Evolutionary conservation across 2,329 filamentous ascomycete species (phyloP).

Genomic region (Fusarium irregulare): DNA sequence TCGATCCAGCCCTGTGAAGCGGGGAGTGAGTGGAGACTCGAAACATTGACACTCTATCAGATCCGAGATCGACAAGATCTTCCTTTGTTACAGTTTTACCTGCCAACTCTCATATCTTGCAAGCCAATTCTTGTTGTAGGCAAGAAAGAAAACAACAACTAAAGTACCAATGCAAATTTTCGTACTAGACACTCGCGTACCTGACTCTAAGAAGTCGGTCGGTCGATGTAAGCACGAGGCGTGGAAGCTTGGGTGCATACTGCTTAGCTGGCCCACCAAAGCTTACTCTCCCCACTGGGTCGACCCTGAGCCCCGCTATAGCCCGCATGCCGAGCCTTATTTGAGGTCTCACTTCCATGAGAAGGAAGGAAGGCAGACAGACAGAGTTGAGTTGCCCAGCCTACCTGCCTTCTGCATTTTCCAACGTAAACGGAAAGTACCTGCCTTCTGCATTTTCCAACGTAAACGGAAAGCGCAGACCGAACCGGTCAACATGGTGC

Average conservation of each 20-base stretch:
- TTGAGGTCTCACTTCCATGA: not conserved
- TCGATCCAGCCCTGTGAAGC: conserved; percentile 37
- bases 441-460: not conserved
- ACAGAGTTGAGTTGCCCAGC: not conserved
- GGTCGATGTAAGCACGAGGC: conserved; percentile 10
- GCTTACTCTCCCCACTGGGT: conserved; percentile 26
- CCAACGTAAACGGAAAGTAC: not conserved
- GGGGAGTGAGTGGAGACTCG: conserved; percentile 30
- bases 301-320: conserved; percentile 19
- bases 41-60: not conserved
- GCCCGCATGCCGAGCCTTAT: conserved; percentile 20
- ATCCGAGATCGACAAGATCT: not conserved
- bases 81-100: not conserved
- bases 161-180: not conserved
- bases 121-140: not conserved
- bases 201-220: conserved; percentile 19
- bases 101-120: too few species aligned
- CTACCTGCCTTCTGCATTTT: not conserved
- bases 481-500: conserved; percentile 14
- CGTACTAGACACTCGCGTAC: conserved; percentile 20
- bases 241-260: not conserved
- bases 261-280: conserved; percentile 14
- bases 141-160: not conserved
- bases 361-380: not conserved
- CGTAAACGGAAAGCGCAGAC: not conserved